Evolutionary conservation across 805 yeast genomes (phyloP).

Genomic region (Candida bentonensis): DNA sequence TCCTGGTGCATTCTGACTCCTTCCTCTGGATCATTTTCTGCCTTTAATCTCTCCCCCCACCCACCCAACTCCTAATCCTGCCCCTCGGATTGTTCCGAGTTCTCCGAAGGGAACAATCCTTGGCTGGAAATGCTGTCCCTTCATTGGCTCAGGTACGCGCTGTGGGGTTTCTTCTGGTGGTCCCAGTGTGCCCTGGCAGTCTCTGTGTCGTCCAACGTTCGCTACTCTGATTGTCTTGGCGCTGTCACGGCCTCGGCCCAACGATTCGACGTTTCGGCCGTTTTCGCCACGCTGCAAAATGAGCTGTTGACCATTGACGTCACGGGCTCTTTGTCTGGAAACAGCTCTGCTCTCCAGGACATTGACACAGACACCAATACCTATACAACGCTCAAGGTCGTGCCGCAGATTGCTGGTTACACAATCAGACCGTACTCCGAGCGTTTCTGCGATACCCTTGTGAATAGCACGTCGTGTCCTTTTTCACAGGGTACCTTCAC

Average conservation of each 20-base stretch:
- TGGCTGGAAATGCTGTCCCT: too few relatives aligned
- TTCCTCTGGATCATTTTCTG: too few relatives aligned
- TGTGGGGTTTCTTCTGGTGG: too few relatives aligned
- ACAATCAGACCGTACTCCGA: neutral
- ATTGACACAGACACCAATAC: neutral
- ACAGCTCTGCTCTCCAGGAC: neutral
- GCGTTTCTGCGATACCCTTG: neutral
- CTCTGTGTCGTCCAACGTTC: neutral
- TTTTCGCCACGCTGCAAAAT: neutral
- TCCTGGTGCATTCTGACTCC: too few relatives aligned
- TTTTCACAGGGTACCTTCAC: constrained; percentile 5
- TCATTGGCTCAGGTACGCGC: too few relatives aligned
- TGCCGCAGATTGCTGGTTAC: neutral
- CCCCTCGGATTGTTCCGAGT: too few relatives aligned
- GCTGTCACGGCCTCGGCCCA: neutral
- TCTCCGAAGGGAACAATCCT: too few relatives aligned
- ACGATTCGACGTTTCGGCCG: neutral
- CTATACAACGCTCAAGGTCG: neutral
- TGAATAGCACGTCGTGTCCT: neutral
- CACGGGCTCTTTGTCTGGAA: neutral
- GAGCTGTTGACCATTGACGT: neutral
- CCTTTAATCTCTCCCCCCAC: too few relatives aligned
- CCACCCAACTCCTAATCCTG: too few relatives aligned
- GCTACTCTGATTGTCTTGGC: neutral
- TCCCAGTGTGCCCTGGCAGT: neutral